These are phyloP conservation scores for Raffaelea deltoideospora DNA, from an alignment of 2,329 filamentous ascomycete genomes.

Conservation along the genomic window DNA sequence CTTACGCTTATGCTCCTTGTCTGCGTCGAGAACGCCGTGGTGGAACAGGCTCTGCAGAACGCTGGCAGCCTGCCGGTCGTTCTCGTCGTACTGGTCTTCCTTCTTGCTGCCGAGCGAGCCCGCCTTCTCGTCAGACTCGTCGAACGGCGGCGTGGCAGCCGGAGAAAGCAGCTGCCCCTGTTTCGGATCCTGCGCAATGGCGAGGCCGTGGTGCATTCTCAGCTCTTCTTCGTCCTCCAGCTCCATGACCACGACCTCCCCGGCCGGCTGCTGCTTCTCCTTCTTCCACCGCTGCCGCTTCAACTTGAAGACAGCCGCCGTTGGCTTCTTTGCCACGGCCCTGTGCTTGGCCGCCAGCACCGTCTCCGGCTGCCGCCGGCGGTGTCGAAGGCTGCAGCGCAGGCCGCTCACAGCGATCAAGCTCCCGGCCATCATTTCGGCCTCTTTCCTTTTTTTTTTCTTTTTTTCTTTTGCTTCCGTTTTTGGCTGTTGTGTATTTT, in stretches of 20 bases:
- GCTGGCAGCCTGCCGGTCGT: background rate
- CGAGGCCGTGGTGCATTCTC: background rate
- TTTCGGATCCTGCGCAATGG: too few species aligned
- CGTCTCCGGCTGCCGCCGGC: background rate
- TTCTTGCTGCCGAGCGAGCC: background rate
- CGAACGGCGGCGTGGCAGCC: background rate
- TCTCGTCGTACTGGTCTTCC: background rate
- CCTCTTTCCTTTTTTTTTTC: too few species aligned
- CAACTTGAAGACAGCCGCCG: too few species aligned
- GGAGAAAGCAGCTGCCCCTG: too few species aligned
- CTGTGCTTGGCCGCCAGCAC: too few species aligned
- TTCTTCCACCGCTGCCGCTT: too few species aligned
- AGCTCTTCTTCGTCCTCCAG: background rate
- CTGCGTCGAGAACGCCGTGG: background rate
- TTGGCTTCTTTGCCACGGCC: too few species aligned
- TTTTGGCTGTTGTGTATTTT: too few species aligned
- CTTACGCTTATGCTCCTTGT: too few species aligned
- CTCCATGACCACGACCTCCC: background rate
- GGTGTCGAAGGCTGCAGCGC: slow-evolving; percentile 4
- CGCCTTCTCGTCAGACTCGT: background rate
- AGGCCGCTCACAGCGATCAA: slow-evolving; percentile 1
- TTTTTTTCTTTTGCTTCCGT: too few species aligned
- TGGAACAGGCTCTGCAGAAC: background rate
- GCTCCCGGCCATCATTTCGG: slow-evolving; percentile 8
- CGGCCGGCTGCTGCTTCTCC: too few species aligned